Evolutionary conservation across 1,284 basidiomycete genomes (phyloP).

Genomic region (Trichosporon coremiiforme): DNA sequence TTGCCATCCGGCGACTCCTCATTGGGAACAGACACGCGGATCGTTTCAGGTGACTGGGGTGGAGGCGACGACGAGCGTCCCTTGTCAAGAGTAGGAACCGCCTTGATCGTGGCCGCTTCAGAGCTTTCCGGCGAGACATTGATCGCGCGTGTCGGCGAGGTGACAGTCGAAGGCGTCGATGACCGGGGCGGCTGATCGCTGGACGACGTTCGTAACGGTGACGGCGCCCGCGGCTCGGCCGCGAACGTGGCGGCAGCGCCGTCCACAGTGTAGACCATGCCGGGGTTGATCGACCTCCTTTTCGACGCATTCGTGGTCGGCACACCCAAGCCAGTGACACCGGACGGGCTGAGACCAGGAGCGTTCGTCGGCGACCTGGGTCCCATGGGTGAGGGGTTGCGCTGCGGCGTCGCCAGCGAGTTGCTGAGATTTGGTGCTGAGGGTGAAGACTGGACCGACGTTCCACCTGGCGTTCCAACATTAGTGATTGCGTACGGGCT

Average conservation of each 20-base stretch:
- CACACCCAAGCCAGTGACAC: slow-evolving; percentile 41
- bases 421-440: slow-evolving; percentile 9
- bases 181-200: slow-evolving; percentile 20
- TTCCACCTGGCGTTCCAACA: slow-evolving; percentile 2
- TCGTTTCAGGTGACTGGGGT: not conserved
- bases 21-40: not conserved
- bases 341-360: slow-evolving; percentile 36
- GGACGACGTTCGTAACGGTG: slow-evolving; percentile 48
- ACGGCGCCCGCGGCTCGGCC: slow-evolving; percentile 48
- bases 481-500: slow-evolving; percentile 1
- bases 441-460: slow-evolving; percentile 18
- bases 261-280: slow-evolving; percentile 53
- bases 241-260: slow-evolving; percentile 44
- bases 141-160: not conserved
- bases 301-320: slow-evolving; percentile 49
- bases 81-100: not conserved
- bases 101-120: not conserved
- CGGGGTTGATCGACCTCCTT: slow-evolving; percentile 56
- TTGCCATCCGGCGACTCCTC: slow-evolving; percentile 14
- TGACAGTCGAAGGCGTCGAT: not conserved
- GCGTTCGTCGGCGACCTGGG: slow-evolving; percentile 25
- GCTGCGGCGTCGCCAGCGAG: not conserved
- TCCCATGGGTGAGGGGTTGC: not conserved
- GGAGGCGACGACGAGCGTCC: not conserved
- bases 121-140: not conserved